Evolutionary conservation across 2,329 filamentous ascomycete species (phyloP).

Genomic region (Colletotrichum filicis): DNA sequence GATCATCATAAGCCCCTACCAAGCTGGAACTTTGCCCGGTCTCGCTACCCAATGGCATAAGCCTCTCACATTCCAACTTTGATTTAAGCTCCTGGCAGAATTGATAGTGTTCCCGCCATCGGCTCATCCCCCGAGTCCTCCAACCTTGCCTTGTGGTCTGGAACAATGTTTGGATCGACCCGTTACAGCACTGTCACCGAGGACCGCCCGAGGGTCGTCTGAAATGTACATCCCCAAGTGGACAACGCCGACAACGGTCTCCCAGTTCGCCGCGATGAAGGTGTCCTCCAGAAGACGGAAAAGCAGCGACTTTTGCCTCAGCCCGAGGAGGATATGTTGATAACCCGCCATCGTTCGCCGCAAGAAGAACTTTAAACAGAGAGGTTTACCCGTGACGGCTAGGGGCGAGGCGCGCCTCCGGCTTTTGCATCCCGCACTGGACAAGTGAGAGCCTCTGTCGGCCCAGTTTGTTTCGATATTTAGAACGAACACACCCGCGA

Average conservation of each 20-base stretch:
- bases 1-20: background rate
- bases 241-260: background rate
- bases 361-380: background rate
- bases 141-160: background rate
- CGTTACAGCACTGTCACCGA: conserved; percentile 1
- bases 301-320: background rate
- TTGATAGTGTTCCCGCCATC: background rate
- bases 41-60: background rate
- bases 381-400: background rate
- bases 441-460: background rate
- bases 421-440: background rate
- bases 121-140: background rate
- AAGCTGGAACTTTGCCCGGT: background rate
- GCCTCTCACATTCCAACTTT: background rate
- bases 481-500: background rate
- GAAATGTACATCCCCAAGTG: background rate
- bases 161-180: conserved; percentile 1
- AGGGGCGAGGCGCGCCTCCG: background rate
- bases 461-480: background rate
- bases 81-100: background rate
- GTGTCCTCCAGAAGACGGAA: background rate
- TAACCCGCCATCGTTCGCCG: conserved; percentile 14
- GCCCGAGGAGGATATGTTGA: background rate
- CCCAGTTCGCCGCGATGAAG: background rate
- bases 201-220: background rate